Percentiles rank a stretch among this genome's conserved stretches.
Conservation (phyloP, 495 filamentous ascomycete genomes). For the Friedmanniomyces endolithicus region DNA sequence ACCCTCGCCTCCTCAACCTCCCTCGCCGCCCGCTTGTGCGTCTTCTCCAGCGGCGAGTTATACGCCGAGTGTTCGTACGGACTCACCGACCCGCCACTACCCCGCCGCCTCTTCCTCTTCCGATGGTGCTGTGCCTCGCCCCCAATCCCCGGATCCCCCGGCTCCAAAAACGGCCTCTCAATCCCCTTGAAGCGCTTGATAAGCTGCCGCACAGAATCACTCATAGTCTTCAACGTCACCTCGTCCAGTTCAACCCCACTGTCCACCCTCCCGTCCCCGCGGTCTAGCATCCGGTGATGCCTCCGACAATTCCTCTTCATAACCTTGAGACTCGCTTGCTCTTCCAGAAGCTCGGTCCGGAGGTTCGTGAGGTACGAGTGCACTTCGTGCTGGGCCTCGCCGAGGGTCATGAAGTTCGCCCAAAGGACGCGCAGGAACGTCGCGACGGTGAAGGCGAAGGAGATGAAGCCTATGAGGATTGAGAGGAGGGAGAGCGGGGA, state of each 20-base stretch:
- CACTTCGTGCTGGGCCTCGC: constrained; percentile 20
- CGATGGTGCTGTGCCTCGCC: background rate
- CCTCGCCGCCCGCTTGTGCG: background rate
- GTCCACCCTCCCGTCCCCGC: background rate
- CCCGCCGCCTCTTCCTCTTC: constrained; percentile 9
- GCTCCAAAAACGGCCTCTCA: constrained; percentile 24
- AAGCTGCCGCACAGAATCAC: constrained; percentile 17
- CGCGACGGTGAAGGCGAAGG: constrained; percentile 25
- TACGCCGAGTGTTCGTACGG: constrained; percentile 10
- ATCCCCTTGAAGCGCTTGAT: constrained; percentile 18
- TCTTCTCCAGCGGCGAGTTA: constrained; percentile 8
- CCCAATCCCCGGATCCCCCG: constrained; percentile 11
- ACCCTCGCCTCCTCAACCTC: background rate
- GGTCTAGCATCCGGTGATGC: background rate
- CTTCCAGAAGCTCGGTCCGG: constrained; percentile 24
- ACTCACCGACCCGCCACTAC: background rate
- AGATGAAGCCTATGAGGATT: constrained; percentile 23
- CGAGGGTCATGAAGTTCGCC: constrained; percentile 20
- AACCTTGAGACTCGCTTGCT: constrained; percentile 17
- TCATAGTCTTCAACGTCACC: constrained; percentile 16
- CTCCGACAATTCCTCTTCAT: constrained; percentile 10
- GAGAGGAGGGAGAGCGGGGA: constrained; percentile 19
- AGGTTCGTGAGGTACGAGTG: constrained; percentile 23
- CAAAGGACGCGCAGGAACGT: constrained; percentile 25
- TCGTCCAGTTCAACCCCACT: constrained; percentile 12